Percentiles rank a stretch among this genome's conserved stretches.
These are phyloP conservation scores for Oidium heveae DNA, from an alignment of 2,329 filamentous ascomycete species.

Conservation along the genomic window DNA sequence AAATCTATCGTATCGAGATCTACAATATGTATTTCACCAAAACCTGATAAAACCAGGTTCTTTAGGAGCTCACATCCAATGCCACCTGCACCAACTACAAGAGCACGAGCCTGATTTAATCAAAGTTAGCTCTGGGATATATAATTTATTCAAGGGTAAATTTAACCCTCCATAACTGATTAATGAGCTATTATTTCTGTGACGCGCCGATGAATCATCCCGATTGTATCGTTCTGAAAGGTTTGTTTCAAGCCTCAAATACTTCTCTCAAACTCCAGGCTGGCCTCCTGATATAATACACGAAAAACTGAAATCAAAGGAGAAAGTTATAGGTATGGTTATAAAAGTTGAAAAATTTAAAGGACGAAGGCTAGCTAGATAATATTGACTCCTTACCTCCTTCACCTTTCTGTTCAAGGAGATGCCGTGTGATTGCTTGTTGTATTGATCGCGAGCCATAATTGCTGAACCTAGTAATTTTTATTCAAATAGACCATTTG, in stretches of 20 bases:
- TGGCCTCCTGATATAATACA: not conserved
- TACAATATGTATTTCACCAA: conserved; percentile 80
- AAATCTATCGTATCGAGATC: conserved; percentile 97
- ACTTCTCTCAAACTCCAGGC: not conserved
- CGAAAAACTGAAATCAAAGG: not conserved
- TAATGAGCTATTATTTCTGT: too few species aligned
- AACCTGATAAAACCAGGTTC: conserved; percentile 78
- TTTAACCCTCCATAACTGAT: too few species aligned
- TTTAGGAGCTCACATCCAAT: conserved; percentile 96
- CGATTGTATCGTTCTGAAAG: too few species aligned
- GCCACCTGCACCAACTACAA: conserved; percentile 89
- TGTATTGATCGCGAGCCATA: conserved; percentile 24
- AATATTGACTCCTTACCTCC: conserved; percentile 25
- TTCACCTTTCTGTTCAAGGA: conserved; percentile 40
- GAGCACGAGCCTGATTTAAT: conserved; percentile 44
- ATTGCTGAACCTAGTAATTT: not conserved
- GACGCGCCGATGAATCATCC: too few species aligned
- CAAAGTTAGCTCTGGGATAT: not conserved
- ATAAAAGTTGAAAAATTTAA: not conserved
- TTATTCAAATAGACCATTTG: too few species aligned
- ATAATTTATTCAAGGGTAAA: too few species aligned
- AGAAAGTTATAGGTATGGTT: conserved; percentile 3
- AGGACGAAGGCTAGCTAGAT: not conserved
- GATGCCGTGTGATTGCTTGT: conserved; percentile 40
- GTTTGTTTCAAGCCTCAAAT: not conserved